Conservation (phyloP, 306 rosid species). For the Quercus aquifolioides region DNA sequence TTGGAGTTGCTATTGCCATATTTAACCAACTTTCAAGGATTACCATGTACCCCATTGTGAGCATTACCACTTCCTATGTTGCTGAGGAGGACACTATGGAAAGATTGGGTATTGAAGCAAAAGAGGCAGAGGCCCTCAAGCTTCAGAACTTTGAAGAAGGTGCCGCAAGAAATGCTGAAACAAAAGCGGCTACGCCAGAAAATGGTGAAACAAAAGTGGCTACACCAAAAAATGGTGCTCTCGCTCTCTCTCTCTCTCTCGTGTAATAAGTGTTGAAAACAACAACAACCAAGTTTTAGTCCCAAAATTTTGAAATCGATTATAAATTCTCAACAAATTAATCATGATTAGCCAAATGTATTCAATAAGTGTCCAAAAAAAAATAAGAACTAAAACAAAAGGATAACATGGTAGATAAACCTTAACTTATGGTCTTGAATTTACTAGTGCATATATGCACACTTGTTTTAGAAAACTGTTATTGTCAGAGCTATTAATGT, state of each 20-base stretch:
- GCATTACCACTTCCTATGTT: conserved; percentile 95
- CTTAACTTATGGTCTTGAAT: too few species aligned
- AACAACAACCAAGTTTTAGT: too few species aligned
- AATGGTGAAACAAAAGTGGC: conserved; percentile 8
- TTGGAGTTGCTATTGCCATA: conserved; percentile 86
- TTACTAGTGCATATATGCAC: too few species aligned
- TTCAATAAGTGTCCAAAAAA: background rate
- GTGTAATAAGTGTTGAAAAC: too few species aligned
- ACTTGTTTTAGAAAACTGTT: too few species aligned
- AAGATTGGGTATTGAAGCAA: conserved; percentile 25
- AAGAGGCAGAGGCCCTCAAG: conserved; percentile 25
- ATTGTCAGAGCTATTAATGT: background rate
- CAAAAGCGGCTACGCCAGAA: conserved; percentile 6
- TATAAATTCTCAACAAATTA: too few species aligned
- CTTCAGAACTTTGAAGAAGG: conserved; percentile 52
- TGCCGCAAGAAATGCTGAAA: conserved; percentile 13
- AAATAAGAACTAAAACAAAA: background rate
- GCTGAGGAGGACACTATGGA: conserved; percentile 82
- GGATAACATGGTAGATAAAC: too few species aligned
- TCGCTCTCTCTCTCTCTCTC: background rate
- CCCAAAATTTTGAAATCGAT: too few species aligned
- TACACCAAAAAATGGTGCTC: conserved; percentile 28
- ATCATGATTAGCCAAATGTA: too few species aligned
- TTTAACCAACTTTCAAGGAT: conserved; percentile 97
- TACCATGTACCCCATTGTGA: conserved; percentile 85